Conservation (phyloP, 768 basidiomycete species). For the Filobasidium floriforme region DNA sequence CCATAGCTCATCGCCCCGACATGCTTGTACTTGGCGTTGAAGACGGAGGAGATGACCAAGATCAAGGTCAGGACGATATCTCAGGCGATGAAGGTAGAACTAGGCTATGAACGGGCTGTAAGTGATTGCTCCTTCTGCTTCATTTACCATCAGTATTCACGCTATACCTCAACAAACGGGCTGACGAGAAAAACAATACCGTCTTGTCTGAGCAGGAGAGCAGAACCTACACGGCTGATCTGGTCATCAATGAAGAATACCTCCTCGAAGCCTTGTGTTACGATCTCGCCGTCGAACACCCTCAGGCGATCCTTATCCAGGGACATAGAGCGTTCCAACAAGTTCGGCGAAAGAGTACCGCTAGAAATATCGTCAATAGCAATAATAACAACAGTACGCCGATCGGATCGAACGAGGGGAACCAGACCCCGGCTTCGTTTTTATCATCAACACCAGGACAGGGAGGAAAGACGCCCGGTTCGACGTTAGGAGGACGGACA, state of each 20-base stretch:
- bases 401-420: neutral
- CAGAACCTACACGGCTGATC: neutral
- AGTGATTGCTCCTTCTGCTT: neutral
- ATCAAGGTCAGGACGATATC: constrained; percentile 9
- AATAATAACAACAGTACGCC: neutral
- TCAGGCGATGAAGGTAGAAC: neutral
- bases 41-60: constrained; percentile 9
- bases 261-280: constrained; percentile 16
- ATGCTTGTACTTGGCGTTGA: constrained; percentile 15
- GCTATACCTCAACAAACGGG: too few relatives aligned
- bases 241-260: constrained; percentile 6
- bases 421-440: neutral
- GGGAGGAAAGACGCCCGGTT: constrained; percentile 1
- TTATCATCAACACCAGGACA: too few relatives aligned
- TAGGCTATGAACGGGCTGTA: neutral
- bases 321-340: neutral
- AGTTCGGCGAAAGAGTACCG: neutral
- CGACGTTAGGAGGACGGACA: neutral
- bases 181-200: too few relatives aligned
- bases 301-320: constrained; percentile 1
- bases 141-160: neutral
- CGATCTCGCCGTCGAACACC: constrained; percentile 15
- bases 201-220: neutral
- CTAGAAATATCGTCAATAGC: neutral
- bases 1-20: constrained; percentile 14